These are phyloP conservation scores for Erodium maritimum DNA, from an alignment of 345 rosid species.

Conservation along the genomic window DNA sequence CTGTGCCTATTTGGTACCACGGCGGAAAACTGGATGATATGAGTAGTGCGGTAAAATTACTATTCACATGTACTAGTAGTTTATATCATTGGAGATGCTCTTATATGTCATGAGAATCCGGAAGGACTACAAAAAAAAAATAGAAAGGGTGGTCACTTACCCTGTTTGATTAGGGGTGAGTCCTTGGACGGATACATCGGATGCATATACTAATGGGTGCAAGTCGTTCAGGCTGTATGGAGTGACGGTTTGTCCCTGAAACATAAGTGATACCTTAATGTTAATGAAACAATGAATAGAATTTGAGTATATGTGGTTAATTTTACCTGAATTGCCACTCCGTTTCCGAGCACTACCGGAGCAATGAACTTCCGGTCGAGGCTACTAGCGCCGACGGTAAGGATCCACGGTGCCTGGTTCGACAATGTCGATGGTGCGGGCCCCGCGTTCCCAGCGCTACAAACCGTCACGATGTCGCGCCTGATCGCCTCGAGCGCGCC, in stretches of 20 bases:
- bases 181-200: slow-evolving; percentile 35
- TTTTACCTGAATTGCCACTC: slow-evolving; percentile 37
- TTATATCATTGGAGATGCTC: too few relatives aligned
- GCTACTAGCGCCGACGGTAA: slow-evolving; percentile 72
- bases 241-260: slow-evolving; percentile 54
- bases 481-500: slow-evolving; percentile 58
- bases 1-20: too few relatives aligned
- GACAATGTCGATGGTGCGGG: slow-evolving; percentile 51
- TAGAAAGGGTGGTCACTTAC: slow-evolving; percentile 20
- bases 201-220: slow-evolving; percentile 56
- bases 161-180: slow-evolving; percentile 26
- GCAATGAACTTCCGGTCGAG: slow-evolving; percentile 48
- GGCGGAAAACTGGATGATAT: too few relatives aligned
- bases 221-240: slow-evolving; percentile 25
- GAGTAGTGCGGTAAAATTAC: too few relatives aligned
- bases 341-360: slow-evolving; percentile 52
- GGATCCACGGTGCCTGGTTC: slow-evolving; percentile 66
- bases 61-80: too few relatives aligned
- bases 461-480: slow-evolving; percentile 48
- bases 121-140: not conserved
- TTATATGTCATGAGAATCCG: too few relatives aligned
- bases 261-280: not conserved
- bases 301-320: too few relatives aligned
- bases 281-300: too few relatives aligned
- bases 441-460: slow-evolving; percentile 65